Percentiles rank a stretch among this genome's conserved stretches.
Evolutionary conservation across 495 filamentous ascomycete genomes (phyloP).

Genomic region (Podospora anserina): DNA sequence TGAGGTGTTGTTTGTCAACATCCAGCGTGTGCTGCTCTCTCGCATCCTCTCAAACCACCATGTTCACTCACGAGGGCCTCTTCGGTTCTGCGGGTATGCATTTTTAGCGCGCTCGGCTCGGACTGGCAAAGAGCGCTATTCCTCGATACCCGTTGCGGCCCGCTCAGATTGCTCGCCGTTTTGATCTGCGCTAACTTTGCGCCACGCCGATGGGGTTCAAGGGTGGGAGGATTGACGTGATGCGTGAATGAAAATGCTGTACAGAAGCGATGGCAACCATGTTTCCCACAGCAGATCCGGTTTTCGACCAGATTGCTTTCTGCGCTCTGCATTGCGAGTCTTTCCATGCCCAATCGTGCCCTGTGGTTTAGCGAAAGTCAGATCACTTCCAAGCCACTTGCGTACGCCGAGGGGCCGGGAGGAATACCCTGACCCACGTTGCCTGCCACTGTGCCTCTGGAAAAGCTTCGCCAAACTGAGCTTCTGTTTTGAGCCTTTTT

Average conservation of each 20-base stretch:
- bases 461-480: not conserved
- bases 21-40: not conserved
- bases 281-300: not conserved
- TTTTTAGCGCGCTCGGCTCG: not conserved
- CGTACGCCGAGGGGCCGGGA: constrained; percentile 2
- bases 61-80: too few relatives aligned
- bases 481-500: not conserved
- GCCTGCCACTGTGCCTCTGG: not conserved
- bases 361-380: not conserved
- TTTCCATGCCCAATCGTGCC: not conserved
- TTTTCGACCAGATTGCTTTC: not conserved
- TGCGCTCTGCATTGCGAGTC: not conserved
- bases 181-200: not conserved
- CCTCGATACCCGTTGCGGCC: not conserved
- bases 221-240: not conserved
- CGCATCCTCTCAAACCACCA: not conserved
- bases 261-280: not conserved
- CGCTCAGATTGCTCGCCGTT: not conserved
- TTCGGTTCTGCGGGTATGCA: not conserved
- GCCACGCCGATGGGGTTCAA: not conserved
- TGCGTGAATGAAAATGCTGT: not conserved
- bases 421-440: not conserved
- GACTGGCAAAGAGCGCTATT: not conserved
- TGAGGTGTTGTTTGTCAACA: too few relatives aligned
- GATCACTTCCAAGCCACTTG: constrained; percentile 2